phyloP scores from a whole-genome alignment of 2,329 filamentous ascomycete genomes.

The Dryadomyces quercus-mongolicae region DNA sequence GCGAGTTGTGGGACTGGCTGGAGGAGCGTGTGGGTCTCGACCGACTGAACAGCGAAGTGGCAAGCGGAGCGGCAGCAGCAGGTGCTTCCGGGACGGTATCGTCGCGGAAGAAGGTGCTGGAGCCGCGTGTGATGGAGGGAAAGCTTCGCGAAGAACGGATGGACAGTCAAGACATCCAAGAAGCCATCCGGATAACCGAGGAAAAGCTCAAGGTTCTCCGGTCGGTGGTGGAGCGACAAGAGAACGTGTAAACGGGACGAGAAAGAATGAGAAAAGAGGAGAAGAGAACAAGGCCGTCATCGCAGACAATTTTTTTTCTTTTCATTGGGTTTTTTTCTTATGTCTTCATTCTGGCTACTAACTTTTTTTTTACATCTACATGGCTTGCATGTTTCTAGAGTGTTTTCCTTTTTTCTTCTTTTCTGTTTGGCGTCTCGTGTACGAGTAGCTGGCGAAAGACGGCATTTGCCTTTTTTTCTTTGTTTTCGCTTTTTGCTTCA shows the following conservation, averaged over 20 bases:
- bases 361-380: background rate
- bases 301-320: background rate
- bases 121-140: conserved; percentile 47
- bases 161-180: conserved; percentile 60
- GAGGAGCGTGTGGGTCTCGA: conserved; percentile 76
- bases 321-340: background rate
- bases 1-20: conserved; percentile 84
- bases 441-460: background rate
- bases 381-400: background rate
- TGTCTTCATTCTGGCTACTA: background rate
- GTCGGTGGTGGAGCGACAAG: conserved; percentile 43
- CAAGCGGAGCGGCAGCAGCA: conserved; percentile 24
- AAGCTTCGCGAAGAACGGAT: conserved; percentile 48
- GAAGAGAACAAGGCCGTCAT: background rate
- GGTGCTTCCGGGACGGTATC: conserved; percentile 26
- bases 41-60: conserved; percentile 22
- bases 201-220: conserved; percentile 71
- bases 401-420: background rate
- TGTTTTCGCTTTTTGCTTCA: background rate
- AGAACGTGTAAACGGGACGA: background rate
- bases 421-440: background rate
- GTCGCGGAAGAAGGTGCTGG: conserved; percentile 33
- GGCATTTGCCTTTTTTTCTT: background rate
- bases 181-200: conserved; percentile 78
- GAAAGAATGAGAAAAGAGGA: background rate